Evolutionary conservation across 2,329 filamentous ascomycete species (phyloP).

Genomic region (Aspergillus amoenus): DNA sequence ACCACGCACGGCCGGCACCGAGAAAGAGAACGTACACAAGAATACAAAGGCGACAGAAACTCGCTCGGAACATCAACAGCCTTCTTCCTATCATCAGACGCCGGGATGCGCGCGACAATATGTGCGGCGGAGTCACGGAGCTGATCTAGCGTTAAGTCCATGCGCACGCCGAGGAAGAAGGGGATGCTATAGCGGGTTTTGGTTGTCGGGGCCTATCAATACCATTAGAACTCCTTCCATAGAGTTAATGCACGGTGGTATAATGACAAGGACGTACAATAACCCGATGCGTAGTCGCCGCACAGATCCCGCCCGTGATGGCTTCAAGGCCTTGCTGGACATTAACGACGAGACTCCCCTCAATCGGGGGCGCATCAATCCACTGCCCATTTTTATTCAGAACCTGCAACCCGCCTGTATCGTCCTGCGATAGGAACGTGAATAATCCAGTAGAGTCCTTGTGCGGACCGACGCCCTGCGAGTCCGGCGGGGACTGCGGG

Average conservation of each 20-base stretch:
- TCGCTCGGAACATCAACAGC: conserved; percentile 38
- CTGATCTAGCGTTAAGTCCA: conserved; percentile 50
- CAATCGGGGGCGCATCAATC: conserved; percentile 46
- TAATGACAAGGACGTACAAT: conserved; percentile 21
- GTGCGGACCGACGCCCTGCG: conserved; percentile 58
- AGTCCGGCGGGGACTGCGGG: conserved; percentile 39
- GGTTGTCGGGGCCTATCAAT: conserved; percentile 26
- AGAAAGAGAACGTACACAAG: conserved; percentile 27
- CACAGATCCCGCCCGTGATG: conserved; percentile 55
- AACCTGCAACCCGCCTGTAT: conserved; percentile 47
- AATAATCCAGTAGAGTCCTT: conserved; percentile 55
- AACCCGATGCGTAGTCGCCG: conserved; percentile 40
- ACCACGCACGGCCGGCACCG: neutral
- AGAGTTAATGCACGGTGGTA: too few species aligned
- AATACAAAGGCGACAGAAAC: conserved; percentile 36
- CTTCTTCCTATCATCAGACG: conserved; percentile 31
- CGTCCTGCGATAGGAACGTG: conserved; percentile 43
- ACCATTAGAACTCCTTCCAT: too few species aligned
- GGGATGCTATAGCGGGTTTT: conserved; percentile 48
- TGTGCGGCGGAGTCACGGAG: conserved; percentile 32
- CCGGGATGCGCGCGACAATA: conserved; percentile 31
- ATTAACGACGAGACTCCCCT: conserved; percentile 48
- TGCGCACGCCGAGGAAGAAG: conserved; percentile 56
- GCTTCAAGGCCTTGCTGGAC: conserved; percentile 57
- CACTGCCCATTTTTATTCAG: conserved; percentile 47